Percentiles rank a stretch among this genome's conserved stretches.
phyloP scores from a whole-genome alignment of 2,329 filamentous ascomycete species.

The Aspergillus bombycis region DNA sequence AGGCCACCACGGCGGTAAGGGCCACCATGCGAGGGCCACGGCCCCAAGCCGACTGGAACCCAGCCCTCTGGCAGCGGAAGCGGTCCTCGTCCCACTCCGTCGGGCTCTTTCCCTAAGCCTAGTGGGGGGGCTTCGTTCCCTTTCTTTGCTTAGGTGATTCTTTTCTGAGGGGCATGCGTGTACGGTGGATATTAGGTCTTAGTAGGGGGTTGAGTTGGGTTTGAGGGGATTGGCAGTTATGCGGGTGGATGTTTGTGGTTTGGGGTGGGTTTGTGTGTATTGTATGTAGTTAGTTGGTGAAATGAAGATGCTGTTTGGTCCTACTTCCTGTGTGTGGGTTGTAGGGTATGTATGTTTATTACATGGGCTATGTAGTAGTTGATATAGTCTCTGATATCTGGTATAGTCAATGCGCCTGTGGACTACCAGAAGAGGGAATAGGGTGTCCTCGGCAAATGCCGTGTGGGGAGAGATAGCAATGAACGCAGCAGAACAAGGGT shows the following conservation, averaged over 20 bases:
- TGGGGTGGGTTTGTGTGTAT: background rate
- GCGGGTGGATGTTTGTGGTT: background rate
- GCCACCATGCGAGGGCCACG: background rate
- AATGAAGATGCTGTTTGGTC: background rate
- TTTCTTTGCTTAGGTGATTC: constrained; percentile 1
- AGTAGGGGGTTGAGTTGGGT: background rate
- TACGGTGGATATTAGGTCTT: background rate
- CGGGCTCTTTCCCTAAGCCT: background rate
- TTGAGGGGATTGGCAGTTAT: background rate
- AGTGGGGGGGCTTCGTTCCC: background rate
- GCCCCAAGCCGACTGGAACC: background rate
- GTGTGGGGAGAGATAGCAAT: no score
- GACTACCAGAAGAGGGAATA: background rate
- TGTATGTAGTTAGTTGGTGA: background rate
- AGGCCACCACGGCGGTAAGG: background rate
- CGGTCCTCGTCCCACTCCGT: background rate
- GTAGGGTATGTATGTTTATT: no score
- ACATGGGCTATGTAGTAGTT: no score
- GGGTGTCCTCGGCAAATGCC: no score
- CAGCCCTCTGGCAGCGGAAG: background rate
- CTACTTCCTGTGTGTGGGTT: no score
- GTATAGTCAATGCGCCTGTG: background rate
- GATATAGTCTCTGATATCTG: background rate
- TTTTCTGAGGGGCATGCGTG: background rate
- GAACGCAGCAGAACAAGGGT: no score